Evolutionary conservation across 805 yeast genomes (phyloP).

Genomic region (Yarrowia sp.): DNA sequence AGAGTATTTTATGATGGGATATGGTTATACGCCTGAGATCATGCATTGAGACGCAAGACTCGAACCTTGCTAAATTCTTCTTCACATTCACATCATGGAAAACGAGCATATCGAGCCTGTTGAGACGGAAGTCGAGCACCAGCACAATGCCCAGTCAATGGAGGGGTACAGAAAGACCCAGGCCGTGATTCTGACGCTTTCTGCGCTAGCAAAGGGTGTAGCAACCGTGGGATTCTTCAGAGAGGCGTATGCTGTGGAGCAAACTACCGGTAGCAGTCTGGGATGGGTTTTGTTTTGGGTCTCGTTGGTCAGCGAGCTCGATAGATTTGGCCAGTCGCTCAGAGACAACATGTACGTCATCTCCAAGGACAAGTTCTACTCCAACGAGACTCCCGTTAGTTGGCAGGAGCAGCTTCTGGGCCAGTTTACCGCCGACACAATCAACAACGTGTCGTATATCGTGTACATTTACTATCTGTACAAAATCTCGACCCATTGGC

Average conservation of each 20-base stretch:
- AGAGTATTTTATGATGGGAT: not conserved
- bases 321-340: conserved; percentile 25
- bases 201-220: conserved; percentile 2
- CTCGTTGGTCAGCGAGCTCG: conserved; percentile 1
- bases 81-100: not conserved
- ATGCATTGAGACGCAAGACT: not conserved
- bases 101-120: not conserved
- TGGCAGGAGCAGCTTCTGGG: conserved; percentile 28
- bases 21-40: too few relatives aligned
- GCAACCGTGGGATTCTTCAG: not conserved
- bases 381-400: conserved; percentile 16
- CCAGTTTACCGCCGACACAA: not conserved
- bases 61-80: conserved; percentile 7
- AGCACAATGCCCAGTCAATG: not conserved
- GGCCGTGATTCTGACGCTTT: not conserved
- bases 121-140: not conserved
- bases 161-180: conserved; percentile 12
- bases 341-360: conserved; percentile 24
- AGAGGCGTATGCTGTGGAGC: conserved; percentile 2
- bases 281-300: conserved; percentile 10
- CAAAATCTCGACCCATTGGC: conserved; percentile 3
- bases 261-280: not conserved
- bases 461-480: conserved; percentile 5
- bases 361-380: conserved; percentile 29
- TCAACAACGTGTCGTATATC: conserved; percentile 13